Conservation (phyloP, 1,139 yeast genomes). For the Geotrichum fermentans region DNA sequence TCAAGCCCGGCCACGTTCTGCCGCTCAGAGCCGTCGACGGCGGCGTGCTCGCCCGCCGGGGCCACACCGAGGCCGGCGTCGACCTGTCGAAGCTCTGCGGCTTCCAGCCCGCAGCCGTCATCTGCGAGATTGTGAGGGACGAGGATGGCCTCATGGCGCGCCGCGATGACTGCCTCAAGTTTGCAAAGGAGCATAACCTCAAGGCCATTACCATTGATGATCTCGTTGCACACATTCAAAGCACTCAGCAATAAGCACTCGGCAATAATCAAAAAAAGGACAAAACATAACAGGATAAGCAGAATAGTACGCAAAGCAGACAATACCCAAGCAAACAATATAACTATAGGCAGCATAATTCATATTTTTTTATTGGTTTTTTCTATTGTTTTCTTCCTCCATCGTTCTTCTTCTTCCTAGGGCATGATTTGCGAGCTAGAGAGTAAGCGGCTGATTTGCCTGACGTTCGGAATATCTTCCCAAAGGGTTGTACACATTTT, state of each 20-base stretch:
- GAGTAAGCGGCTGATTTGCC: no score
- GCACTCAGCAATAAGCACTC: neutral
- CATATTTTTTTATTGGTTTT: no score
- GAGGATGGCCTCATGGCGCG: conserved; percentile 96
- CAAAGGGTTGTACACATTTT: no score
- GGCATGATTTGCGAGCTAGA: no score
- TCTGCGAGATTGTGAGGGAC: conserved; percentile 90
- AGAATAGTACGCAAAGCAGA: neutral
- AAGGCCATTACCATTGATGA: conserved; percentile 80
- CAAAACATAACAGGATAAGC: neutral
- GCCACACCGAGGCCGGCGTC: conserved; percentile 98
- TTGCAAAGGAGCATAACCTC: conserved; percentile 58
- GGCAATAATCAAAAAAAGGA: neutral
- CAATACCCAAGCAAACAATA: no score
- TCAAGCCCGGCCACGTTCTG: conserved; percentile 89
- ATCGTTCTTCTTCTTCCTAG: no score
- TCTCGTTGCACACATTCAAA: conserved; percentile 51
- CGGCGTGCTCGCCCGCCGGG: conserved; percentile 72
- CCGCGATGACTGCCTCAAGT: conserved; percentile 73
- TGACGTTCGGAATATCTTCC: no score
- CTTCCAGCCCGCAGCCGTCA: conserved; percentile 80
- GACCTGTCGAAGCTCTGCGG: conserved; percentile 77
- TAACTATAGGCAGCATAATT: no score
- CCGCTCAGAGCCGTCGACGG: conserved; percentile 92
- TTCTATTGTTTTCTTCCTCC: no score